A percentile compares a stretch with the other conserved stretches of the same genome.
Evolutionary conservation across 768 basidiomycete genomes (phyloP).

Genomic region (Naganishia onofrii): DNA sequence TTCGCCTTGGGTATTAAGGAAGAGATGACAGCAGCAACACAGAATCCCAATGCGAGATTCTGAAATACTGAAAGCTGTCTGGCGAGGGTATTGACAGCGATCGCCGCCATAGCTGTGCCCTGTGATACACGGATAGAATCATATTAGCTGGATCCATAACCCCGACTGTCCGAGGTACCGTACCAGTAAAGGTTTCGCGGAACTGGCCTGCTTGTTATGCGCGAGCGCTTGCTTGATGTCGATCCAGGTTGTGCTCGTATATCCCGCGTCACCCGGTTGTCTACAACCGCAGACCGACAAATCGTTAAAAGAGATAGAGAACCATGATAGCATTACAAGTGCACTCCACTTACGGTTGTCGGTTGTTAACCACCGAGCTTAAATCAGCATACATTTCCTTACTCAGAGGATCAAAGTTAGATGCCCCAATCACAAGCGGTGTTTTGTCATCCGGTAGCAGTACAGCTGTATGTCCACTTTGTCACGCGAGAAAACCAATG

Average conservation of each 20-base stretch:
- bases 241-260: conserved; percentile 7
- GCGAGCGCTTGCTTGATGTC: conserved; percentile 11
- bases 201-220: conserved; percentile 8
- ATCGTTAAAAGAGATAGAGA: background rate
- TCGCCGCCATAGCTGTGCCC: background rate
- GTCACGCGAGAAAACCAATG: no score
- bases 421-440: conserved; percentile 1
- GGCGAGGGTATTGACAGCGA: background rate
- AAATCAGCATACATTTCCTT: background rate
- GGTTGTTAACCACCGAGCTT: background rate
- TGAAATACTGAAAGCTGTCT: conserved; percentile 10
- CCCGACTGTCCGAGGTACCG: background rate
- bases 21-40: background rate
- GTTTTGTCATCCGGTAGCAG: conserved; percentile 9
- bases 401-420: conserved; percentile 18
- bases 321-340: no score
- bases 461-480: conserved; percentile 7
- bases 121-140: background rate
- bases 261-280: conserved; percentile 2
- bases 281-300: background rate
- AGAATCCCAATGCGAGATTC: conserved; percentile 5
- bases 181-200: background rate
- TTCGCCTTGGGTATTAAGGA: background rate
- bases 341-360: conserved; percentile 15
- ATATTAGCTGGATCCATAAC: background rate